Percentiles rank a stretch among this genome's conserved stretches.
These are phyloP conservation scores for Suillus subaureus DNA, from an alignment of 768 basidiomycete species.

Conservation along the genomic window DNA sequence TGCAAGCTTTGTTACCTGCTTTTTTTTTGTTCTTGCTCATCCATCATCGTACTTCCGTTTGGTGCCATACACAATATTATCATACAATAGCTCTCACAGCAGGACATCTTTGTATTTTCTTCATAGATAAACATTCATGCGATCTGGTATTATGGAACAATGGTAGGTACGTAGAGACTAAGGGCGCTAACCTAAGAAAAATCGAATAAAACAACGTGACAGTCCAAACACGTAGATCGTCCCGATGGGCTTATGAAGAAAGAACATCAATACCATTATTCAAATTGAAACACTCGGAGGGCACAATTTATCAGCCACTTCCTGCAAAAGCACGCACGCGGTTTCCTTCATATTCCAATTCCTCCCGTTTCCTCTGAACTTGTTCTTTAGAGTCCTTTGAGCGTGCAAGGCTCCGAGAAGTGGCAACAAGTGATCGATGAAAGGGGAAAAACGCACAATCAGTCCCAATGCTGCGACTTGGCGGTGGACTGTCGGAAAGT, in stretches of 20 bases:
- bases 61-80: neutral
- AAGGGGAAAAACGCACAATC: constrained; percentile 74
- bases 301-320: constrained; percentile 54
- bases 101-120: neutral
- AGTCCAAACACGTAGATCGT: neutral
- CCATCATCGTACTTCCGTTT: neutral
- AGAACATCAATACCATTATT: neutral
- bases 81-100: neutral
- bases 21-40: neutral
- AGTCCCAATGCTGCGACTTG: constrained; percentile 78
- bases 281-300: constrained; percentile 3
- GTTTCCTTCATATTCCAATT: constrained; percentile 55
- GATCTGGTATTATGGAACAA: neutral
- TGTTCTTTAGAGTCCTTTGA: constrained; percentile 53
- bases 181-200: too few relatives aligned
- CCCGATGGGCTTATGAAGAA: neutral
- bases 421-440: constrained; percentile 53
- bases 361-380: constrained; percentile 56
- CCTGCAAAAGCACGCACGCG: constrained; percentile 61
- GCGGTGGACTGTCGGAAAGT: constrained; percentile 66
- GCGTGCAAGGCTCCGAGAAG: constrained; percentile 75
- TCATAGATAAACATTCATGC: neutral
- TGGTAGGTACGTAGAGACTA: neutral
- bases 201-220: neutral
- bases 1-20: neutral